Conservation (phyloP, 1,139 yeast genomes). For the Suhomyces bolitotheri region DNA sequence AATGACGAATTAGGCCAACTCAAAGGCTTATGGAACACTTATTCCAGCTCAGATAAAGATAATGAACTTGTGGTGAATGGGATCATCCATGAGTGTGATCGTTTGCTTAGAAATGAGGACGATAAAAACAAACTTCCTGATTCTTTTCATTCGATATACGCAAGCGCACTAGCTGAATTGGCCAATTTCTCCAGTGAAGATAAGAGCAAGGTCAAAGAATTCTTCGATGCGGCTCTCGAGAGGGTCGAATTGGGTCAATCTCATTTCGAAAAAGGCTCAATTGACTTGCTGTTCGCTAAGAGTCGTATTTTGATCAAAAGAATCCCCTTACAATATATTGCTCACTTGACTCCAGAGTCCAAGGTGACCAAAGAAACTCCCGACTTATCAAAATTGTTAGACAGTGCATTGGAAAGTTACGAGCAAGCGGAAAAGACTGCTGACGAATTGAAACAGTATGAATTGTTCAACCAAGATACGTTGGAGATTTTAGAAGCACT, state of each 20-base stretch:
- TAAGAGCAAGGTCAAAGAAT: conserved; percentile 47
- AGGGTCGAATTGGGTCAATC: conserved; percentile 64
- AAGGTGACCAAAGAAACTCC: conserved; percentile 26
- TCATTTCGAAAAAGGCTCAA: conserved; percentile 45
- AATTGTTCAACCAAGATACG: conserved; percentile 37
- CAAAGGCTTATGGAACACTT: conserved; percentile 67
- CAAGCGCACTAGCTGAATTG: conserved; percentile 67
- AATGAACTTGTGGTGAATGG: conserved; percentile 75
- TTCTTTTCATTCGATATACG: conserved; percentile 71
- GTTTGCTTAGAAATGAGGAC: conserved; percentile 55
- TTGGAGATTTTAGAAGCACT: conserved; percentile 55
- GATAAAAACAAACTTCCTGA: conserved; percentile 46
- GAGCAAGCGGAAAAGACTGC: conserved; percentile 46
- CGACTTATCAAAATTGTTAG: conserved; percentile 38
- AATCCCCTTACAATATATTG: conserved; percentile 57
- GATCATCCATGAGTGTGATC: conserved; percentile 86
- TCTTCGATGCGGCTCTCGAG: conserved; percentile 69
- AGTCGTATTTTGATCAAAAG: conserved; percentile 57
- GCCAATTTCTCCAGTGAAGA: conserved; percentile 54
- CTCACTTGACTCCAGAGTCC: conserved; percentile 46
- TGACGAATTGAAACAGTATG: conserved; percentile 24
- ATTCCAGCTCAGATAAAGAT: conserved; percentile 53
- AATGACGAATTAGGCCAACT: conserved; percentile 79
- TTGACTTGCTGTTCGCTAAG: conserved; percentile 52
- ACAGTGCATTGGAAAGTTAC: conserved; percentile 44